Percentiles rank a stretch among this genome's conserved stretches.
These are phyloP conservation scores for Chlorella sp. DNA, from an alignment of 139 green algal genomes.

Conservation along the genomic window DNA sequence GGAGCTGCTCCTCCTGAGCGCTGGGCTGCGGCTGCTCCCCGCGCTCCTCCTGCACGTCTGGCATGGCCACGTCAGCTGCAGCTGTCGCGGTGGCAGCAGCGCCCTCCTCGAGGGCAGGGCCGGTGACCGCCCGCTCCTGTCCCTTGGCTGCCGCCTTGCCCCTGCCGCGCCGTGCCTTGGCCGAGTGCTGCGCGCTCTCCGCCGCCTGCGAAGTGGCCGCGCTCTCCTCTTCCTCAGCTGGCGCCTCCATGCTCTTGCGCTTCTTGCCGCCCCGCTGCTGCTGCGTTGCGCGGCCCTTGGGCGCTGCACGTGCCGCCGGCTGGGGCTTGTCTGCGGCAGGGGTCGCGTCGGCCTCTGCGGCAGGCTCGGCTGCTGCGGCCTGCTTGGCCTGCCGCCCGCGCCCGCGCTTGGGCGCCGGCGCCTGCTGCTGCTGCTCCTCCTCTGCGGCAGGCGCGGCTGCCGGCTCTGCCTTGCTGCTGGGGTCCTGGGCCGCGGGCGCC, in stretches of 20 bases:
- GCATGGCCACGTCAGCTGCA: background rate
- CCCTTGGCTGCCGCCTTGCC: background rate
- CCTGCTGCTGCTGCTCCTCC: slow-evolving; percentile 6
- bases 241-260: background rate
- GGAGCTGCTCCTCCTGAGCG: background rate
- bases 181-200: background rate
- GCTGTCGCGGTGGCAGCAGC: background rate
- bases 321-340: too few species aligned
- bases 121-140: background rate
- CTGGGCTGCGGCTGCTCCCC: too few species aligned
- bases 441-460: background rate
- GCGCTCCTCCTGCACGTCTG: background rate
- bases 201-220: background rate
- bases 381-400: slow-evolving; percentile 1
- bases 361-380: too few species aligned
- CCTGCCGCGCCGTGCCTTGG: background rate
- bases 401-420: background rate
- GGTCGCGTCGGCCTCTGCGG: too few species aligned
- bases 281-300: too few species aligned
- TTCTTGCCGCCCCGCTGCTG: slow-evolving; percentile 4
- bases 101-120: background rate
- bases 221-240: background rate
- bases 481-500: too few species aligned
- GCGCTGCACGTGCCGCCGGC: too few species aligned
- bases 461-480: too few species aligned